Percentiles rank a stretch among this genome's conserved stretches.
Evolutionary conservation across 73 alveolate species (phyloP).

Genomic region (Paramecium octaurelia): DNA sequence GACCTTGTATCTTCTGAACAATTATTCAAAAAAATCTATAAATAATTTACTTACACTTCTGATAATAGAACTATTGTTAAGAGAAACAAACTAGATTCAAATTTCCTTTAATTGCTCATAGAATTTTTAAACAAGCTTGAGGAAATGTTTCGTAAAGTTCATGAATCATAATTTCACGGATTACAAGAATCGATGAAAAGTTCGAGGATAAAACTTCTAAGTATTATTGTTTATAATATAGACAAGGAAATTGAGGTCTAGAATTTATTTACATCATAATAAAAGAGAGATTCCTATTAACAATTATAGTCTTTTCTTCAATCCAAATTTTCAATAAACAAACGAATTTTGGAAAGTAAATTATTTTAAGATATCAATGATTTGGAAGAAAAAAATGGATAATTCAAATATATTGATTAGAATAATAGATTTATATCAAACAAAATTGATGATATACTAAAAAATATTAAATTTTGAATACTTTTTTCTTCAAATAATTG

Average conservation of each 20-base stretch:
- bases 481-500: not conserved
- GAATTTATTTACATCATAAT: not conserved
- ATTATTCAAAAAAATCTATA: not conserved
- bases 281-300: not conserved
- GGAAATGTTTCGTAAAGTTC: not conserved
- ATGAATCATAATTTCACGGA: not conserved
- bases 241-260: constrained; percentile 5
- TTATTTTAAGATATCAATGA: not conserved
- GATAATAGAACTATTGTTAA: not conserved
- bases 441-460: not conserved
- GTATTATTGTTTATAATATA: not conserved
- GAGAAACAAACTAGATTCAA: not conserved
- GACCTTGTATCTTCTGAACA: not conserved
- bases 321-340: not conserved
- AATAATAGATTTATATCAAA: not conserved
- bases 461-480: not conserved
- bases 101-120: not conserved
- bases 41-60: not conserved
- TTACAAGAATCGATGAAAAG: not conserved
- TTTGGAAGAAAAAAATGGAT: not conserved
- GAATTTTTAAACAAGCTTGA: not conserved
- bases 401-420: constrained; percentile 1
- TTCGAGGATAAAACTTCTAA: not conserved
- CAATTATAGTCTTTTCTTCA: not conserved
- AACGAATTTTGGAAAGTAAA: not conserved